Conservation (phyloP, 805 yeast species). For the Candida ipomoeae region DNA sequence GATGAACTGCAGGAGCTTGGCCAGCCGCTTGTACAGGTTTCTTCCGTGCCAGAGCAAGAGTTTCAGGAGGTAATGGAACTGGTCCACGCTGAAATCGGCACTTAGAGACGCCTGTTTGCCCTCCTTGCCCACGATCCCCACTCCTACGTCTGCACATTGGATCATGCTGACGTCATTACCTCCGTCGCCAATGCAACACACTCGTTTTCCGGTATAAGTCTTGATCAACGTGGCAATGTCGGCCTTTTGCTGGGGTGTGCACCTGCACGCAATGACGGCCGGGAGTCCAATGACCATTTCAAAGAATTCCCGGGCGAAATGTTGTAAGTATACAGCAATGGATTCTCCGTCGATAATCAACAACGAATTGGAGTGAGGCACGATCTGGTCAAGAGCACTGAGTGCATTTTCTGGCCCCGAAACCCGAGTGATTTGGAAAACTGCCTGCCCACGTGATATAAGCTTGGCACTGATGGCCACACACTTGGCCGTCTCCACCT, state of each 20-base stretch:
- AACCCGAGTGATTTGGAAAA: conserved; percentile 76
- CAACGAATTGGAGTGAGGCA: conserved; percentile 59
- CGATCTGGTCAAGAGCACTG: conserved; percentile 67
- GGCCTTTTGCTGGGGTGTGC: conserved; percentile 98
- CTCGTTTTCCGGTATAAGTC: conserved; percentile 77
- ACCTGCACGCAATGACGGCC: conserved; percentile 96
- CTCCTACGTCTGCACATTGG: conserved; percentile 98
- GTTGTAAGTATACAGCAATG: conserved; percentile 59
- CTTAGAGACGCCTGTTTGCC: conserved; percentile 97
- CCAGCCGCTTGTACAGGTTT: conserved; percentile 92
- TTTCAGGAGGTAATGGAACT: conserved; percentile 84
- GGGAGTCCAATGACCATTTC: conserved; percentile 75
- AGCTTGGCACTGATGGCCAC: conserved; percentile 94
- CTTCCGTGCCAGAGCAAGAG: conserved; percentile 96
- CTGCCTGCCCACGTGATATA: conserved; percentile 89
- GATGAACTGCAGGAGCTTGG: conserved; percentile 91
- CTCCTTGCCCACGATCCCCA: conserved; percentile 98
- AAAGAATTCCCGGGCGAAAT: conserved; percentile 69
- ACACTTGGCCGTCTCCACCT: conserved; percentile 97
- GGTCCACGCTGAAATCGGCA: conserved; percentile 92
- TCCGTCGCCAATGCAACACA: conserved; percentile 98
- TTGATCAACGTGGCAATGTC: conserved; percentile 84
- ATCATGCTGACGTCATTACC: conserved; percentile 99
- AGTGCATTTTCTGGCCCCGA: conserved; percentile 63
- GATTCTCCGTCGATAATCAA: conserved; percentile 93